A percentile compares a stretch with the other conserved stretches of the same genome.
Conservation (phyloP, 2,329 filamentous ascomycete species). For the Neopestalotiopsis rosae region DNA sequence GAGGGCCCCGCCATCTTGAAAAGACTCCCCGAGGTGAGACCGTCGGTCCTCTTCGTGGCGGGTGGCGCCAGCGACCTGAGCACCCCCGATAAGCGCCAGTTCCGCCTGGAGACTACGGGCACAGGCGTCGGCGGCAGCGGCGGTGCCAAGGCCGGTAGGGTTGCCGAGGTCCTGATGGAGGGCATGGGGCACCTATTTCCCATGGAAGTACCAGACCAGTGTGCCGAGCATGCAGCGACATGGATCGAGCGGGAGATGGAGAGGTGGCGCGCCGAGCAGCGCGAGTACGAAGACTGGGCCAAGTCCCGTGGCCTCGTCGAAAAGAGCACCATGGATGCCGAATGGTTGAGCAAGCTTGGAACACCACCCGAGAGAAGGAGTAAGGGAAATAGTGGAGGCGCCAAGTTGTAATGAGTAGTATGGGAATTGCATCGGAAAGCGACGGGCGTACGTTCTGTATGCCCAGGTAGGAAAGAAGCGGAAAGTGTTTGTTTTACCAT, state of each 20-base stretch:
- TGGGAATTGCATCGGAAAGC: background rate
- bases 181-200: constrained; percentile 80
- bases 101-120: constrained; percentile 70
- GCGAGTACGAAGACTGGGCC: constrained; percentile 61
- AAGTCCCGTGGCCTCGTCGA: constrained; percentile 51
- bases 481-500: no score
- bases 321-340: constrained; percentile 61
- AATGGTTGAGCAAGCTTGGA: constrained; percentile 62
- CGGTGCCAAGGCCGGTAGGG: constrained; percentile 66
- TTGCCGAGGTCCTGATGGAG: constrained; percentile 68
- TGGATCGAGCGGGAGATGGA: constrained; percentile 65
- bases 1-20: constrained; percentile 63
- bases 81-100: constrained; percentile 49
- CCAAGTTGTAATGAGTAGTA: constrained; percentile 2
- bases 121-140: constrained; percentile 71
- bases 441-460: background rate
- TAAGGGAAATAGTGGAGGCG: constrained; percentile 4
- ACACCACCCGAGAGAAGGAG: constrained; percentile 14
- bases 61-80: constrained; percentile 66
- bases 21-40: constrained; percentile 65
- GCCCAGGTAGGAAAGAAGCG: no score
- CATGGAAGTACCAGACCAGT: constrained; percentile 75
- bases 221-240: constrained; percentile 63
- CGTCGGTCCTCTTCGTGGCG: constrained; percentile 73
- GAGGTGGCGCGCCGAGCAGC: constrained; percentile 62